Conservation (phyloP, 1,139 yeast species). For the Torulaspora globosa region DNA sequence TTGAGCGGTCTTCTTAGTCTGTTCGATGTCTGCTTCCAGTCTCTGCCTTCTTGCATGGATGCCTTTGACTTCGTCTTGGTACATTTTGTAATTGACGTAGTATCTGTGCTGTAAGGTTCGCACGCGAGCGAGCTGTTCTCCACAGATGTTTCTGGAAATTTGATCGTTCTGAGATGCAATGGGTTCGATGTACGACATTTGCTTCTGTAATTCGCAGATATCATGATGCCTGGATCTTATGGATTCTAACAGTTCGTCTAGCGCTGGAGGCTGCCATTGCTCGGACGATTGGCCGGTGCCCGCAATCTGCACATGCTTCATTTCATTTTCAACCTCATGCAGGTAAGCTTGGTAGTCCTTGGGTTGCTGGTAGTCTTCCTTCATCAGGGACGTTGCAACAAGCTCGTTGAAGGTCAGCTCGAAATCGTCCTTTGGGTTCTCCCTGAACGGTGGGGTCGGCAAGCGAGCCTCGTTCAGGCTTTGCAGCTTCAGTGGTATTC, state of each 20-base stretch:
- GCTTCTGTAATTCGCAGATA: constrained; percentile 11
- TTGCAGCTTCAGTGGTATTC: constrained; percentile 11
- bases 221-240: constrained; percentile 4
- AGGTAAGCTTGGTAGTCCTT: constrained; percentile 1
- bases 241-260: constrained; percentile 7
- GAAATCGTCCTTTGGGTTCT: constrained; percentile 15
- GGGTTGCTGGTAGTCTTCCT: constrained; percentile 10
- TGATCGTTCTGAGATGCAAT: constrained; percentile 13
- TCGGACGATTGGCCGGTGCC: neutral
- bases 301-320: constrained; percentile 3
- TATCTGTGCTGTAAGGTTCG: constrained; percentile 20
- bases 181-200: constrained; percentile 18
- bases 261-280: constrained; percentile 3
- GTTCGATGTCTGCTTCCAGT: constrained; percentile 5
- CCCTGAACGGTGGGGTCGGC: constrained; percentile 17
- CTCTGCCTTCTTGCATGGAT: constrained; percentile 8
- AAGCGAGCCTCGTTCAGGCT: constrained; percentile 12
- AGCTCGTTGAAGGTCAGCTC: constrained; percentile 24
- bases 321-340: constrained; percentile 14
- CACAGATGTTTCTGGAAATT: constrained; percentile 12
- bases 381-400: constrained; percentile 12
- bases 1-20: neutral
- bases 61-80: constrained; percentile 15
- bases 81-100: constrained; percentile 24
- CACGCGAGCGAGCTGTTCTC: constrained; percentile 17